Percentiles rank a stretch among this genome's conserved stretches.
Conservation (phyloP, 2,329 filamentous ascomycete genomes). For the Stagonosporopsis vannaccii region DNA sequence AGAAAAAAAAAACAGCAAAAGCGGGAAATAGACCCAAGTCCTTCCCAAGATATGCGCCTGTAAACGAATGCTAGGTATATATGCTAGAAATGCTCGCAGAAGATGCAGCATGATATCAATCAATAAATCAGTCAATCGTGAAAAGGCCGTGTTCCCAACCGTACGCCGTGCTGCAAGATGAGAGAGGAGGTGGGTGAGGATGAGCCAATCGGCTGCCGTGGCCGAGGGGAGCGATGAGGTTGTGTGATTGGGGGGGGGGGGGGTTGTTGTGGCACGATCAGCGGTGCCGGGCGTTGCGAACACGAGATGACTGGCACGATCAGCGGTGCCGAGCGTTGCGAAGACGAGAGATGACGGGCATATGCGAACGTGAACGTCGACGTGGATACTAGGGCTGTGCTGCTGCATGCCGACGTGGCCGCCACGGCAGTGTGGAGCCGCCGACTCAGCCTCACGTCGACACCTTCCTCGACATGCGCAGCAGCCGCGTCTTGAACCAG, state of each 20-base stretch:
- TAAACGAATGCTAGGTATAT: conserved; percentile 22
- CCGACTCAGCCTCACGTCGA: conserved; percentile 5
- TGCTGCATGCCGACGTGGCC: conserved; percentile 17
- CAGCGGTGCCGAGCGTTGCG: neutral
- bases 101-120: conserved; percentile 31
- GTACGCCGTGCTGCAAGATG: conserved; percentile 34
- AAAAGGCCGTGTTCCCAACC: conserved; percentile 23
- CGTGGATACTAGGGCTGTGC: conserved; percentile 4
- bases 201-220: conserved; percentile 4
- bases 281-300: neutral
- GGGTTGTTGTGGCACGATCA: neutral
- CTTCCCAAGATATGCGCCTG: conserved; percentile 23
- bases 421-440: neutral
- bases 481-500: conserved; percentile 63
- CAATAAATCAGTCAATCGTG: conserved; percentile 25
- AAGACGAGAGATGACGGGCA: neutral
- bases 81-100: conserved; percentile 26
- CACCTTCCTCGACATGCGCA: conserved; percentile 53
- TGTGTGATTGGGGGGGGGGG: conserved; percentile 3
- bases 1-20: neutral
- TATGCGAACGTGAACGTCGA: conserved; percentile 1
- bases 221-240: conserved; percentile 11
- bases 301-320: neutral
- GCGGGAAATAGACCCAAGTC: conserved; percentile 8
- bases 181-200: conserved; percentile 3